Percentiles rank a stretch among this genome's conserved stretches.
These are phyloP conservation scores for Sungouiozyma intestinalis DNA, from an alignment of 805 yeast species.

Conservation along the genomic window DNA sequence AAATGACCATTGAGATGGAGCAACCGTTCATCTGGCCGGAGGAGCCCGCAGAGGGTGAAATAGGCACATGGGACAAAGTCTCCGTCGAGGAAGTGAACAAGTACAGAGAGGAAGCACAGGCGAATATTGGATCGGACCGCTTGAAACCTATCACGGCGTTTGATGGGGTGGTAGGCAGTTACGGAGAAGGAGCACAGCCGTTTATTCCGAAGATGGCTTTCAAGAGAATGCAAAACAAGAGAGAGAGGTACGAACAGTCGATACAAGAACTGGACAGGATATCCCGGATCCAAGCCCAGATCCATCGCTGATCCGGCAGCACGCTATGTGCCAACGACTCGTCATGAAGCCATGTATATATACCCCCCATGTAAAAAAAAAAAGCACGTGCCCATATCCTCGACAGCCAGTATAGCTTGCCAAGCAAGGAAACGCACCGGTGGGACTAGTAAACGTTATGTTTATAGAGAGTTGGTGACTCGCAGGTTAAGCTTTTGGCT, in stretches of 20 bases:
- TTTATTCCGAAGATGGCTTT: constrained; percentile 45
- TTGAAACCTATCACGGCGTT: constrained; percentile 60
- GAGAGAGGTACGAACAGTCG: constrained; percentile 19
- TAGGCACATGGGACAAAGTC: constrained; percentile 33
- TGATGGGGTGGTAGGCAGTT: constrained; percentile 54
- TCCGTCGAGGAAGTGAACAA: constrained; percentile 37
- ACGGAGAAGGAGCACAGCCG: constrained; percentile 51
- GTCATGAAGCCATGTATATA: too few relatives aligned
- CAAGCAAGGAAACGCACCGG: too few relatives aligned
- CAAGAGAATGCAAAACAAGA: constrained; percentile 36
- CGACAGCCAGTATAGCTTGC: too few relatives aligned
- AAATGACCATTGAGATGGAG: constrained; percentile 93
- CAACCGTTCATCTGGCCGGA: constrained; percentile 97
- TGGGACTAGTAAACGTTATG: too few relatives aligned
- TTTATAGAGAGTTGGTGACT: too few relatives aligned
- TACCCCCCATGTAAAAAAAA: too few relatives aligned
- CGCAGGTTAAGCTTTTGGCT: too few relatives aligned
- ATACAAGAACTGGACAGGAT: constrained; percentile 10
- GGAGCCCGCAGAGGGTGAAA: constrained; percentile 32
- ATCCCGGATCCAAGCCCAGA: constrained; percentile 2
- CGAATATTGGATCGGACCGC: constrained; percentile 51
- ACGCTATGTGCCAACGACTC: too few relatives aligned
- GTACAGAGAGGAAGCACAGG: constrained; percentile 37
- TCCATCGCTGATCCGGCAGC: background rate
- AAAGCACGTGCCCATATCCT: too few relatives aligned